phyloP scores from a whole-genome alignment of 2,329 filamentous ascomycete species.

The Microdochium trichocladiopsis region DNA sequence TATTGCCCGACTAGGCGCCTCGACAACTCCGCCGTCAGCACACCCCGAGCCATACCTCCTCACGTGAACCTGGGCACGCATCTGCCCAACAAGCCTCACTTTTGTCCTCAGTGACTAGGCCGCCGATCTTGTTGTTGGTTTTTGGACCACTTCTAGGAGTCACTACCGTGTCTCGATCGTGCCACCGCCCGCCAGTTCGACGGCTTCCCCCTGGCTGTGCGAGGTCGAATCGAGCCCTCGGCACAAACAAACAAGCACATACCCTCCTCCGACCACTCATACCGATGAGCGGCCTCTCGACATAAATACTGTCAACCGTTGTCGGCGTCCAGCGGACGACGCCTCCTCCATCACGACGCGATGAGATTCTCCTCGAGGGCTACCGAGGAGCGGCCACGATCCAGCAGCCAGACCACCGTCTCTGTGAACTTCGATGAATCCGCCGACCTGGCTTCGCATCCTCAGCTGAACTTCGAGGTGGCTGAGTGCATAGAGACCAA shows the following conservation, averaged over 20 bases:
- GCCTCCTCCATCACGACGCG: neutral
- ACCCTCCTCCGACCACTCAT: neutral
- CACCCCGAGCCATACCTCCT: too few species aligned
- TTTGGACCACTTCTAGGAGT: too few species aligned
- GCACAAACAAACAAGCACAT: neutral
- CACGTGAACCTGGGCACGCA: too few species aligned
- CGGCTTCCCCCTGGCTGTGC: neutral
- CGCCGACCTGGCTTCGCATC: constrained; percentile 13
- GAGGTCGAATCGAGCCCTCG: neutral
- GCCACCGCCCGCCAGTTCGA: neutral
- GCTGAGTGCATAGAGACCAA: constrained; percentile 62
- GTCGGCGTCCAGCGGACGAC: neutral
- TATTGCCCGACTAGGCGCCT: too few species aligned
- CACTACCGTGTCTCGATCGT: neutral
- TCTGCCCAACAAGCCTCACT: too few species aligned
- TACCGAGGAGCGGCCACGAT: constrained; percentile 21
- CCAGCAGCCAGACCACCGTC: constrained; percentile 30
- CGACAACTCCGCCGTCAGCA: too few species aligned
- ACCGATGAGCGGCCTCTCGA: neutral
- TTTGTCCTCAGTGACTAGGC: too few species aligned
- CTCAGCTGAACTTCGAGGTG: constrained; percentile 46
- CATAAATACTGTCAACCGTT: neutral
- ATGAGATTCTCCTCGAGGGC: neutral
- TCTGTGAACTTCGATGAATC: constrained; percentile 32
- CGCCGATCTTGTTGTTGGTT: too few species aligned